Evolutionary conservation across 345 rosid genomes (phyloP).

Genomic region (Lumnitzera racemosa): DNA sequence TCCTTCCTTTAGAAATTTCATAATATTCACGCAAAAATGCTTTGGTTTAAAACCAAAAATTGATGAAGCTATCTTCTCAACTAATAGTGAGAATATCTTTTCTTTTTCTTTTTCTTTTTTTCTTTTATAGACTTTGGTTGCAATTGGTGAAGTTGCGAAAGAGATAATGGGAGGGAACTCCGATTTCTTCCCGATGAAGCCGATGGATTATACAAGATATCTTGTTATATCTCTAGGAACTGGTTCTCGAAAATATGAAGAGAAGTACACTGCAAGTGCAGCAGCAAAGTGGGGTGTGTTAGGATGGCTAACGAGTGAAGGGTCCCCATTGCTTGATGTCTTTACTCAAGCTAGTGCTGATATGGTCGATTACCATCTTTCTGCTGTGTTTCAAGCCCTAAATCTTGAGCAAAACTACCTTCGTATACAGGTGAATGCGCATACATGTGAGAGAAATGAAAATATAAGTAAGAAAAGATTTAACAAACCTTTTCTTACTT

Average conservation of each 20-base stretch:
- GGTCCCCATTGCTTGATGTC: slow-evolving; percentile 27
- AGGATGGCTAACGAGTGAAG: slow-evolving; percentile 30
- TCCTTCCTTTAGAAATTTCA: too few relatives aligned
- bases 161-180: slow-evolving; percentile 18
- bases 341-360: slow-evolving; percentile 46
- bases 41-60: too few relatives aligned
- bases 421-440: slow-evolving; percentile 30
- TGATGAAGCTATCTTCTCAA: too few relatives aligned
- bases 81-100: too few relatives aligned
- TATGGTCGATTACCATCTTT: slow-evolving; percentile 41
- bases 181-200: slow-evolving; percentile 21
- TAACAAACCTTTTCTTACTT: too few relatives aligned
- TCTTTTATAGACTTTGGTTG: slow-evolving; percentile 32
- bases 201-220: slow-evolving; percentile 25
- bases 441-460: too few relatives aligned
- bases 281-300: slow-evolving; percentile 38
- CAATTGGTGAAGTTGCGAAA: slow-evolving; percentile 48
- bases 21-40: too few relatives aligned
- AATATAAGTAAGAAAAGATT: too few relatives aligned
- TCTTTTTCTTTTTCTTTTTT: too few relatives aligned
- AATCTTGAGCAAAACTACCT: slow-evolving; percentile 30
- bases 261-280: slow-evolving; percentile 21
- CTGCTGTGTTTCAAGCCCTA: slow-evolving; percentile 25
- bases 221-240: slow-evolving; percentile 36
- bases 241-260: slow-evolving; percentile 17